Conservation (phyloP, 2,329 filamentous ascomycete species). For the Trichoderma sp. region DNA sequence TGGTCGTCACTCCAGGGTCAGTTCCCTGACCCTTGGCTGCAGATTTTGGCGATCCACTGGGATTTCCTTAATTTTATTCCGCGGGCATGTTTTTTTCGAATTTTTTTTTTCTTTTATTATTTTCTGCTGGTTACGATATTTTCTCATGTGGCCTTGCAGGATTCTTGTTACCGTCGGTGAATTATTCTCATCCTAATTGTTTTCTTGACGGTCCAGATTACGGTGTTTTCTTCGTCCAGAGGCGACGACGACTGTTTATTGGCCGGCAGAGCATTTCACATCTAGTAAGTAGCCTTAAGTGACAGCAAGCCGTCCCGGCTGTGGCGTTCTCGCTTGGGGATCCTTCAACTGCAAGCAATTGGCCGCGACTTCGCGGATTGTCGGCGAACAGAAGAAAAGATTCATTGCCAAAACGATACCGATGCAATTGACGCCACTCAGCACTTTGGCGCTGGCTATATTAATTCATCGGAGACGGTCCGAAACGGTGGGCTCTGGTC, state of each 20-base stretch:
- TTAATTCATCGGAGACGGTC: constrained; percentile 5
- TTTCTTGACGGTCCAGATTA: background rate
- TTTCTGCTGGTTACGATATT: background rate
- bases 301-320: background rate
- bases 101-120: background rate
- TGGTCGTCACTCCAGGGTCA: constrained; percentile 3
- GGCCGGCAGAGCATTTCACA: background rate
- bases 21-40: background rate
- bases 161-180: background rate
- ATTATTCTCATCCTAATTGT: background rate
- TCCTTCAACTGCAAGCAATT: background rate
- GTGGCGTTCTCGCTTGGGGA: constrained; percentile 4
- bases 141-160: background rate
- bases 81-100: background rate
- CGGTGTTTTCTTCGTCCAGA: background rate
- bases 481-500: constrained; percentile 6
- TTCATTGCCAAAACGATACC: background rate
- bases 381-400: background rate
- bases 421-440: background rate
- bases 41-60: constrained; percentile 13
- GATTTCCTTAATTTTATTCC: constrained; percentile 17
- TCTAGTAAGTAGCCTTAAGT: background rate
- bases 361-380: background rate
- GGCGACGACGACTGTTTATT: background rate
- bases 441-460: background rate